Evolutionary conservation across 2,329 filamentous ascomycete genomes (phyloP).

Genomic region (Ophiostoma australiae): DNA sequence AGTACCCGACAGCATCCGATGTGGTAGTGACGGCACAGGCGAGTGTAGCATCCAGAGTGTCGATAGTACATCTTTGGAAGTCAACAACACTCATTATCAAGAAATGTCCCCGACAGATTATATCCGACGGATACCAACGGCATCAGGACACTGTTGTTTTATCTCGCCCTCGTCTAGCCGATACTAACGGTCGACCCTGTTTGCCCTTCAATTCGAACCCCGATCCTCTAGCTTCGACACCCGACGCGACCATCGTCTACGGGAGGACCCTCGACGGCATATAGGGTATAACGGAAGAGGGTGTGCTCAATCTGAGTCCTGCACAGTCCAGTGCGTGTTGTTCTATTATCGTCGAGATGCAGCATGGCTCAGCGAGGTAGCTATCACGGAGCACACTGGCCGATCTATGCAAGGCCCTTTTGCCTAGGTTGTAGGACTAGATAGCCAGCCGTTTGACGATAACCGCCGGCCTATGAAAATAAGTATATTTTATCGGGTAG

Average conservation of each 20-base stretch:
- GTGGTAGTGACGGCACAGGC: not conserved
- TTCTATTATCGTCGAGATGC: not conserved
- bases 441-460: not conserved
- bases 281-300: not conserved
- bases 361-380: not conserved
- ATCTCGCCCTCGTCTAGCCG: not conserved
- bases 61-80: not conserved
- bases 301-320: not conserved
- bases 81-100: not conserved
- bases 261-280: conserved; percentile 3
- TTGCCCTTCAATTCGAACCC: not conserved
- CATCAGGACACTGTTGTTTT: not conserved
- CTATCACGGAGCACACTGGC: not conserved
- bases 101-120: not conserved
- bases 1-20: not conserved
- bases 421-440: not conserved
- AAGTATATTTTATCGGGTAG: not conserved
- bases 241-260: not conserved
- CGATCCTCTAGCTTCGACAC: not conserved
- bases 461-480: not conserved
- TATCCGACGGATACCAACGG: not conserved
- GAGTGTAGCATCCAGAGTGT: not conserved
- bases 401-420: not conserved
- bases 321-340: not conserved
- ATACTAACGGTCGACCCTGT: not conserved